phyloP scores from a whole-genome alignment of 805 yeast species.

The Scheffersomyces coipomensis region DNA sequence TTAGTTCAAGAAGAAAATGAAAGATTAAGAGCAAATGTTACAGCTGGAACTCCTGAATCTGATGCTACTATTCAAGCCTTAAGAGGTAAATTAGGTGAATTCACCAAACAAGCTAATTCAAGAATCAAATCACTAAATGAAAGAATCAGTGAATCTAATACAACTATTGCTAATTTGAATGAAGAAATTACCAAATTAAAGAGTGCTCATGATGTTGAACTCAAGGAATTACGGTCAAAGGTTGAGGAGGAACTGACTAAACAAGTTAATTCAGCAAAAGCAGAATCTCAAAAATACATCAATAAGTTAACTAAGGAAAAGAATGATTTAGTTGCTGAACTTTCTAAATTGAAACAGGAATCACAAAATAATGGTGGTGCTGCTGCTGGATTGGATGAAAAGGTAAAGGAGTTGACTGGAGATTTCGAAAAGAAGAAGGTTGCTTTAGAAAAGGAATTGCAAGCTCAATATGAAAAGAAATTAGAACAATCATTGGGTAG shows the following conservation, averaged over 20 bases:
- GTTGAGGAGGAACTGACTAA: conserved; percentile 12
- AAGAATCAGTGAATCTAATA: conserved; percentile 25
- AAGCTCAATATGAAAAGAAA: conserved; percentile 17
- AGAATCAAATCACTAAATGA: conserved; percentile 20
- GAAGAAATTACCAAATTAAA: conserved; percentile 14
- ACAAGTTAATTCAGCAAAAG: conserved; percentile 12
- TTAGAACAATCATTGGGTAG: conserved; percentile 30
- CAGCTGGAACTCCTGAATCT: conserved; percentile 12
- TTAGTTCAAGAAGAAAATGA: conserved; percentile 17
- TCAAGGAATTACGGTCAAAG: conserved; percentile 8
- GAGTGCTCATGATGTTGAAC: background rate
- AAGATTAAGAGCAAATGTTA: conserved; percentile 12
- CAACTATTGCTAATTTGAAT: conserved; percentile 17
- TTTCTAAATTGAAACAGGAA: conserved; percentile 9
- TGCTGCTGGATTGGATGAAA: conserved; percentile 17
- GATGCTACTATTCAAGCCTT: conserved; percentile 24
- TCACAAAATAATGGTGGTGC: conserved; percentile 9
- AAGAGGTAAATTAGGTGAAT: conserved; percentile 16
- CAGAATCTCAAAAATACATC: conserved; percentile 10
- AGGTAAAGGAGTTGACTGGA: conserved; percentile 8
- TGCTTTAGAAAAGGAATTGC: conserved; percentile 12
- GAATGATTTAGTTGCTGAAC: conserved; percentile 7
- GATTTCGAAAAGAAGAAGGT: conserved; percentile 18
- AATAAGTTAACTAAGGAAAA: conserved; percentile 5
- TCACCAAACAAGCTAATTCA: conserved; percentile 19